Conservation (phyloP, 176 grass and related monocot species). For the Oropetium thomaeum region DNA sequence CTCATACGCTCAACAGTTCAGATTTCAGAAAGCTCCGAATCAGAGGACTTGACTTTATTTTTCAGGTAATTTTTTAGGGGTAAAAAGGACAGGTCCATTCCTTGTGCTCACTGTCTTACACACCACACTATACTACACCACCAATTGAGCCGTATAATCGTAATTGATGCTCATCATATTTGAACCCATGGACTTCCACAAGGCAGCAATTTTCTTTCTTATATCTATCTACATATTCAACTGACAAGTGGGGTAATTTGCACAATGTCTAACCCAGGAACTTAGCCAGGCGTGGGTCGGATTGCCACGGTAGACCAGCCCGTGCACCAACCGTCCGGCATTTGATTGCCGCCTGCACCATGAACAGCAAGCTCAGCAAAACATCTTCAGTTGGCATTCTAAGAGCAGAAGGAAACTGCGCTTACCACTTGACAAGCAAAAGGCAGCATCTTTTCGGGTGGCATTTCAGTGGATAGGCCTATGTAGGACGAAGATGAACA, state of each 20-base stretch:
- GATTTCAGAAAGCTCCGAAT: not conserved
- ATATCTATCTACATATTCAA: not conserved
- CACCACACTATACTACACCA: not conserved
- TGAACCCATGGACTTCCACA: not conserved
- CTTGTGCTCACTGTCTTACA: not conserved
- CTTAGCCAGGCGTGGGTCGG: constrained; percentile 32
- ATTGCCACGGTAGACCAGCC: constrained; percentile 33
- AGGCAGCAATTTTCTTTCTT: not conserved
- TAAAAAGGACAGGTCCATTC: not conserved
- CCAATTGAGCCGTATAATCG: not conserved
- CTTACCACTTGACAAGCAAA: constrained; percentile 57
- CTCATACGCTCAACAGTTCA: not conserved
- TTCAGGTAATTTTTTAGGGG: not conserved
- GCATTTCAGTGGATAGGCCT: constrained; percentile 39
- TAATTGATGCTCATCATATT: not conserved
- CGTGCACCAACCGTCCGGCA: constrained; percentile 27
- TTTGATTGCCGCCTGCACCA: constrained; percentile 30
- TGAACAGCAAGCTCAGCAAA: not conserved
- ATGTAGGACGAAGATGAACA: not conserved
- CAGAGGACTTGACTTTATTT: too few species aligned
- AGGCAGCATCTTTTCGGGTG: constrained; percentile 38
- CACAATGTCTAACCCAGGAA: not conserved
- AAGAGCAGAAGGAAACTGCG: not conserved
- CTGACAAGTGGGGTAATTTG: not conserved
- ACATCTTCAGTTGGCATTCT: not conserved